A percentile compares a stretch with the other conserved stretches of the same genome.
Conservation (phyloP, 768 basidiomycete species). For the Naganishia friedmannii region DNA sequence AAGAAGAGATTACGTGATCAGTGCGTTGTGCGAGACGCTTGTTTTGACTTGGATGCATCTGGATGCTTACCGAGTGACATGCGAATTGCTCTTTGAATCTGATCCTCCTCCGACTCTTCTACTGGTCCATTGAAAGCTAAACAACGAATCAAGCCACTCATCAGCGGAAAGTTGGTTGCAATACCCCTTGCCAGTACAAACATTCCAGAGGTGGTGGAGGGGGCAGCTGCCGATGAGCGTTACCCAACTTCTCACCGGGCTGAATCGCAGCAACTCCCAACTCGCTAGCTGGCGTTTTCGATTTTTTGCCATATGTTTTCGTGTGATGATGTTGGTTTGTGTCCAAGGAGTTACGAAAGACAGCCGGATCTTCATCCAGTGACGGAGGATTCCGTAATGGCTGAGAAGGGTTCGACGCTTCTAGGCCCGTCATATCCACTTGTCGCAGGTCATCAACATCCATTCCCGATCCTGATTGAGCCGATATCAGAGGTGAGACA, state of each 20-base stretch:
- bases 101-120: conserved; percentile 16
- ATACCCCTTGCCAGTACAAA: not conserved
- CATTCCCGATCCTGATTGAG: not conserved
- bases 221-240: not conserved
- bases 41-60: not conserved
- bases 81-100: conserved; percentile 17
- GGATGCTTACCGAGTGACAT: conserved; percentile 6
- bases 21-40: not conserved
- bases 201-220: conserved; percentile 10
- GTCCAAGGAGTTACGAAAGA: not conserved
- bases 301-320: conserved; percentile 22
- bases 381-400: not conserved
- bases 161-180: too few relatives aligned
- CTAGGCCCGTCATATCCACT: not conserved
- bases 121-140: not conserved
- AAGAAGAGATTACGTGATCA: too few relatives aligned
- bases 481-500: not conserved
- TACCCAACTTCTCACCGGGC: not conserved
- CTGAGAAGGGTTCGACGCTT: not conserved
- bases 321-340: not conserved
- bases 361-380: not conserved
- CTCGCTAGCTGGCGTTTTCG: not conserved
- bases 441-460: conserved; percentile 2
- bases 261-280: not conserved
- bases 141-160: too few relatives aligned